Evolutionary conservation across 1,139 yeast genomes (phyloP).

Genomic region (Blastobotrys illinoisensis): DNA sequence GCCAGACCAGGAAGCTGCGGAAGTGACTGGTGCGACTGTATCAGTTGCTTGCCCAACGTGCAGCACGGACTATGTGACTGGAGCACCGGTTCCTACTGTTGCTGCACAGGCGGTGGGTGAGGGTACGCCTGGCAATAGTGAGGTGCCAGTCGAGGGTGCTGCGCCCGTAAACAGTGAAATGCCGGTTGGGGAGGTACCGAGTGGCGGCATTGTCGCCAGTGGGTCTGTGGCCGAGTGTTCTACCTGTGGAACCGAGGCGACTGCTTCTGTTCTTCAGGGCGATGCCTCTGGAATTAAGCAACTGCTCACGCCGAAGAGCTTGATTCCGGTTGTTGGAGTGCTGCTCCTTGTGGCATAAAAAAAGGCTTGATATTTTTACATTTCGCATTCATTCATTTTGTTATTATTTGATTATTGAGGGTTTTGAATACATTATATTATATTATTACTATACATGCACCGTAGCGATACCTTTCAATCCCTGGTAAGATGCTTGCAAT

Average conservation of each 20-base stretch:
- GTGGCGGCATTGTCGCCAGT: neutral
- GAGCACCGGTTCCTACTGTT: neutral
- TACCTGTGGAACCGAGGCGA: neutral
- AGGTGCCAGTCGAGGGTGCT: neutral
- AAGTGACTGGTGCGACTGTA: neutral
- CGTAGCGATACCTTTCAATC: too few relatives aligned
- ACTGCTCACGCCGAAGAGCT: neutral
- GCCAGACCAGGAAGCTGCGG: neutral
- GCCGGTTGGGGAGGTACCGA: neutral
- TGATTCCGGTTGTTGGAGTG: conserved; percentile 2
- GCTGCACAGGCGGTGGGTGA: neutral
- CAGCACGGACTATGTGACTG: neutral
- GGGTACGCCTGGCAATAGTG: neutral
- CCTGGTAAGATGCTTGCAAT: too few relatives aligned
- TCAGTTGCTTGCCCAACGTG: conserved; percentile 3
- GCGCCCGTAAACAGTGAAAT: neutral
- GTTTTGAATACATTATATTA: too few relatives aligned
- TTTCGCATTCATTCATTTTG: neutral
- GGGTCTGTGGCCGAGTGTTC: neutral
- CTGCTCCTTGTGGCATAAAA: conserved; percentile 3
- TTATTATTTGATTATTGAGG: neutral
- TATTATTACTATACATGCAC: too few relatives aligned
- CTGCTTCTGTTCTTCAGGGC: neutral
- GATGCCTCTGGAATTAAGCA: conserved; percentile 3
- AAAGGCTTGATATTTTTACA: neutral